Conservation (phyloP, 2,329 filamentous ascomycete species). For the Aspergillus quadrilineatus region DNA sequence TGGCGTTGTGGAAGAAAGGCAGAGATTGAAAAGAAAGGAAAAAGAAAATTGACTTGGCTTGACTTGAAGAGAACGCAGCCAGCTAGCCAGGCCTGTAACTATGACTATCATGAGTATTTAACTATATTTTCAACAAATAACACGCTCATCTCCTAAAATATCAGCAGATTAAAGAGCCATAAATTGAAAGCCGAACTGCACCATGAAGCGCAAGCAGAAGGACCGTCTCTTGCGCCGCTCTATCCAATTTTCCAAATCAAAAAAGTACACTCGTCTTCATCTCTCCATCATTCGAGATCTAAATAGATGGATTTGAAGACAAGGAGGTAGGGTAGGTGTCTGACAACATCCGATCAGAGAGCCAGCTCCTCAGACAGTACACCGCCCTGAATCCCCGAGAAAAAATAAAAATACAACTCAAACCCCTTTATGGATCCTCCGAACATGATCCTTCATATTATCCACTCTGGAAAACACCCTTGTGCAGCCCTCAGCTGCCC, state of each 20-base stretch:
- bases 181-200: neutral
- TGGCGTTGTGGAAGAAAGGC: neutral
- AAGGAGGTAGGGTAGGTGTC: neutral
- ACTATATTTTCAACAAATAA: constrained; percentile 9
- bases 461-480: constrained; percentile 61
- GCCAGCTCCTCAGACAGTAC: neutral
- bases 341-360: neutral
- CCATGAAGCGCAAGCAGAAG: neutral
- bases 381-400: neutral
- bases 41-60: neutral
- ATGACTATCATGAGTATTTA: neutral
- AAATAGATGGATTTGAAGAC: neutral
- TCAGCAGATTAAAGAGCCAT: neutral
- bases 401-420: neutral
- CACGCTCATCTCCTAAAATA: neutral
- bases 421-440: constrained; percentile 41
- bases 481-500: constrained; percentile 51
- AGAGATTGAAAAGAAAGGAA: neutral
- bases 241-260: neutral
- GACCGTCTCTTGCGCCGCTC: neutral
- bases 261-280: neutral
- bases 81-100: constrained; percentile 4
- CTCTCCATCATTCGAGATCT: neutral
- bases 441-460: constrained; percentile 58
- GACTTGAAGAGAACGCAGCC: constrained; percentile 2